Conservation (phyloP, 2,329 filamentous ascomycete genomes). For the Verticillium isaacii region DNA sequence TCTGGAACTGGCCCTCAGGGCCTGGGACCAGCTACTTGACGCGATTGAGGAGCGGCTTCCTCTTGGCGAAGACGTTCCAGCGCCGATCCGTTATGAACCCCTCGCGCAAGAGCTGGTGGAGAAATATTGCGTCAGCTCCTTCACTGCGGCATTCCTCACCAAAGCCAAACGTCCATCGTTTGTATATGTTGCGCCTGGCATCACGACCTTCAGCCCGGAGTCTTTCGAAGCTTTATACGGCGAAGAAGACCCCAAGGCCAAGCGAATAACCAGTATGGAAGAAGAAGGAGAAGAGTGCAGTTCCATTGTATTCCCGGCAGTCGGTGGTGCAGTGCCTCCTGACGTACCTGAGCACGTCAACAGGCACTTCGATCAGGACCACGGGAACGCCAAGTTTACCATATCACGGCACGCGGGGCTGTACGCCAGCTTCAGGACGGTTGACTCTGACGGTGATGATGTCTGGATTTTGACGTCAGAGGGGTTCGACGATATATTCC, state of each 20-base stretch:
- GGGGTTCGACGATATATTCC: background rate
- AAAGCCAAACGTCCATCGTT: background rate
- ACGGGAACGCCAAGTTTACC: background rate
- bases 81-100: background rate
- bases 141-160: background rate
- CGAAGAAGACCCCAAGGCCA: constrained; percentile 30
- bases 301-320: background rate
- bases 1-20: background rate
- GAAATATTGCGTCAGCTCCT: background rate
- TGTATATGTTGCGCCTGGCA: background rate
- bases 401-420: background rate
- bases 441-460: background rate
- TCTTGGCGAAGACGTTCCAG: background rate
- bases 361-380: background rate
- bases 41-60: background rate
- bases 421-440: background rate
- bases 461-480: background rate
- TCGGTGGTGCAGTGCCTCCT: background rate
- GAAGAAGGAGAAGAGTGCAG: background rate
- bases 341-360: background rate
- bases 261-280: constrained; percentile 13
- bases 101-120: background rate
- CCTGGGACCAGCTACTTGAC: background rate
- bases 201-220: background rate
- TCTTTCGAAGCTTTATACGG: constrained; percentile 21